Conservation (phyloP, 345 rosid genomes). For the Raphanus raphanistrum region DNA sequence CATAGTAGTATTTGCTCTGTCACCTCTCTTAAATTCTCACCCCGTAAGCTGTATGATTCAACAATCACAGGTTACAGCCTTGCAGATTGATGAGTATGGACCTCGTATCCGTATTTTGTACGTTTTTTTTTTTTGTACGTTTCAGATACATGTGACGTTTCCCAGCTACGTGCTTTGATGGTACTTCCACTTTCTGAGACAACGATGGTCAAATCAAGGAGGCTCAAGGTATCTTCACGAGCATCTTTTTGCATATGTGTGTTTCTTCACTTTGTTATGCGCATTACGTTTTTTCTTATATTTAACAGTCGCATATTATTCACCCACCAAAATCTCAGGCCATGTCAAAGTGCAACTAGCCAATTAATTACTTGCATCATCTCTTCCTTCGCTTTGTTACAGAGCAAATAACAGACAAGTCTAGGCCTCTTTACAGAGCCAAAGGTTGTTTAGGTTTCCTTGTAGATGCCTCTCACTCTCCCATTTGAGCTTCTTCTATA, state of each 20-base stretch:
- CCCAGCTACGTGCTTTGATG: too few relatives aligned
- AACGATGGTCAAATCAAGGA: too few relatives aligned
- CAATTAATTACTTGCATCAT: not conserved
- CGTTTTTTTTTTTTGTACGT: too few relatives aligned
- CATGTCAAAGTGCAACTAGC: not conserved
- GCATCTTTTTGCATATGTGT: not conserved
- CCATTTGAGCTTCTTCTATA: too few relatives aligned
- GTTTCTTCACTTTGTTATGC: not conserved
- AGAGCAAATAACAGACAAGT: not conserved
- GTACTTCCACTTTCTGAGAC: too few relatives aligned
- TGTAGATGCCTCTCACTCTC: too few relatives aligned
- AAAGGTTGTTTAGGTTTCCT: too few relatives aligned
- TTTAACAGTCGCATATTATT: not conserved
- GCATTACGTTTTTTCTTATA: not conserved
- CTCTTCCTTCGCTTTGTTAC: not conserved
- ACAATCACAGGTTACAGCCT: not conserved
- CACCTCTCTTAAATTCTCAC: not conserved
- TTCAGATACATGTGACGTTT: too few relatives aligned
- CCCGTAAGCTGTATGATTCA: not conserved
- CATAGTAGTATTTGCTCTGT: not conserved
- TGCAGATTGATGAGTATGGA: too few relatives aligned
- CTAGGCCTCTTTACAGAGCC: too few relatives aligned
- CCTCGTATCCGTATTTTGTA: too few relatives aligned
- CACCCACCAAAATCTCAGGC: not conserved
- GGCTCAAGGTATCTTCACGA: too few relatives aligned